Base-by-base conservation (phyloP, 441 rosid genomes). In the Aquilaria agallochum region DNA sequence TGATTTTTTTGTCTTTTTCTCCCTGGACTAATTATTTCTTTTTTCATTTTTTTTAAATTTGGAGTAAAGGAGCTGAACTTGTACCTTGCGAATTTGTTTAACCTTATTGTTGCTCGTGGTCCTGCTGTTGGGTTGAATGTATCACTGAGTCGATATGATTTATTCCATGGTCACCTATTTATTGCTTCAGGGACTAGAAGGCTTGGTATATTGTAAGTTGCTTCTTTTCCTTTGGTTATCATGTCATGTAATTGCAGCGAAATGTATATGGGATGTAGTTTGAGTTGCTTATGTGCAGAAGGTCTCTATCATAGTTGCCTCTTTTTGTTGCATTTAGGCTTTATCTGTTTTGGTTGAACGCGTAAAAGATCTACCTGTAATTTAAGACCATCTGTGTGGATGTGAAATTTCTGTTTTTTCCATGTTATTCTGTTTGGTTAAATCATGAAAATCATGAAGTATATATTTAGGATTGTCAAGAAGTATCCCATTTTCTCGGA, bases 131-230 rank as follows among this genome's bases (percentile, higher is more conserved):
- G 96, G 70, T 73, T 93, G 60, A 45, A 79, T 55, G 87, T 85
- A 47, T 80, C 79, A 0, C 55, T 93, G 76, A 76, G 64, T 77
- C 83, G 92, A 51, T 88, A 79, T 72, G 98, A 90, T 80, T 69
- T 93, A 48, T 90, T 93, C 74, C 97, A 93, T 27, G 97, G 98
- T 9, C 98, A 93, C 31, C 56, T 93, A 3, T 88, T 93, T 53
- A 62, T 93, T 54, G 84, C 92, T 52, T 34, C 67, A 1, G 80
- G 80, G 11, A 78, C 92, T 0, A 84, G 87, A 73, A 71, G 97
- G 61, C 86, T 93, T 34, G 96, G 97, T 30, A 85, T 93, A 64
- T 52, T 93, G 98, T 93, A 73, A 75, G 97, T 74, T 15, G 10
- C 11, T 48, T 31, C 62, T 27, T 46, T 58, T 62, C 55, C 49